Evolutionary conservation across 495 filamentous ascomycete species (phyloP), one percentile per base, ranked within the genome.

Genomic region (Viridothelium virens): DNA sequence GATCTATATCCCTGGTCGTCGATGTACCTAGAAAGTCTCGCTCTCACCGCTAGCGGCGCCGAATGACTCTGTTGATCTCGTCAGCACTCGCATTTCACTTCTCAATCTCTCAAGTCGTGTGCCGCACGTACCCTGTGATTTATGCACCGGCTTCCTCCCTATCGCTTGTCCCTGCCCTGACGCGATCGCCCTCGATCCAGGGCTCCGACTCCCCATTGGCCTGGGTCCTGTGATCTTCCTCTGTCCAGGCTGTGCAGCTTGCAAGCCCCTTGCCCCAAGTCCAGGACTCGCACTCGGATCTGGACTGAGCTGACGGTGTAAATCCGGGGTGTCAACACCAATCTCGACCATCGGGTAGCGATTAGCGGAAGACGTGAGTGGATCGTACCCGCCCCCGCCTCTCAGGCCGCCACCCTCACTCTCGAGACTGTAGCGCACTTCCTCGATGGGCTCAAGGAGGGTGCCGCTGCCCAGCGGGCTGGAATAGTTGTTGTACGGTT

Each of bases 191-290:
- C 56, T 56, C 18, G 38, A 18, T 18, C 70, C 72, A 2, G 73
- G 73, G 53, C 73, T 72, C 31, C 72, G 65, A 38, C 66, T 69
- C 39, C 75, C 76, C 76, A 78, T 78, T 0, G 76, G 76, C 11
- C 76, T 59, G 11, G 75, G 76, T 4, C 76, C 76, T 2, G 75
- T 77, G 65, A 78, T 77, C 66, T 77, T 77, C 46, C 75, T 72
- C 56, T 65, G 69, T 1, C 69, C 64, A 16, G 64, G 67, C 38
- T 64, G 69, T 1, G 70, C 64, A 16, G 64, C 68, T 33, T 64
- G 70, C 71, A 74, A 72, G 36, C 67, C 65, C 36, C 69, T 66
- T 0, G 66, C 67, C 38, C 46, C 63, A 34, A 31, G n/a, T 3
- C 70, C 70, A 10, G 68, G 64, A 5, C 62, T 11, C 25, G 66